Conservation (phyloP, 768 basidiomycete genomes). For the Collybia sp. region DNA sequence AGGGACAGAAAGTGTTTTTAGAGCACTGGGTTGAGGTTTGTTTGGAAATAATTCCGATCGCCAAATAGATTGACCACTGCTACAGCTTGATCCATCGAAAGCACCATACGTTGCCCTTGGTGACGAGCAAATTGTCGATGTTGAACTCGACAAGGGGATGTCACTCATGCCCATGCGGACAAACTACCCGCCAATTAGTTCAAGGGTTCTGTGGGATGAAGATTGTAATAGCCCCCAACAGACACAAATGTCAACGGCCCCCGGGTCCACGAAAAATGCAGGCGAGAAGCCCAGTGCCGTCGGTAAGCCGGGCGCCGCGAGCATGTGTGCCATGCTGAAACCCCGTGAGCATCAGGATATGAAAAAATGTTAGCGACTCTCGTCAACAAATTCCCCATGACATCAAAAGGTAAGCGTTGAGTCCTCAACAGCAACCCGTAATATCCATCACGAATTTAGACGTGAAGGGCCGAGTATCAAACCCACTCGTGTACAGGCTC, state of each 20-base stretch:
- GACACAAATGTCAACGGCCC: too few relatives aligned
- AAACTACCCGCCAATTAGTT: constrained; percentile 24
- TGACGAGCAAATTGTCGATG: constrained; percentile 48
- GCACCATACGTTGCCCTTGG: constrained; percentile 28
- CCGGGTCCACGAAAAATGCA: too few relatives aligned
- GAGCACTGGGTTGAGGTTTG: constrained; percentile 56
- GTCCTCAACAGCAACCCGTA: not conserved
- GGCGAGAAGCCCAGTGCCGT: too few relatives aligned
- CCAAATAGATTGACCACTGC: not conserved
- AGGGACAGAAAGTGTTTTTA: constrained; percentile 32
- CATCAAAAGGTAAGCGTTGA: constrained; percentile 28
- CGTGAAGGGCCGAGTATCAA: constrained; percentile 10
- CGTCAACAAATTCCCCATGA: constrained; percentile 37
- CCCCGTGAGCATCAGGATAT: constrained; percentile 15
- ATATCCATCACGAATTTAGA: constrained; percentile 14
- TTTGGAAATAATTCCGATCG: constrained; percentile 1
- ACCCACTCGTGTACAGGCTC: constrained; percentile 35
- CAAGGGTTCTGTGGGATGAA: constrained; percentile 35
- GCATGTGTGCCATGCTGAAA: too few relatives aligned
- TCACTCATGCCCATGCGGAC: constrained; percentile 27
- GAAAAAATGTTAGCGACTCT: constrained; percentile 24
- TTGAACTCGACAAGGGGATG: constrained; percentile 46
- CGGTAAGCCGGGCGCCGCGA: too few relatives aligned
- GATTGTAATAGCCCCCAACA: not conserved
- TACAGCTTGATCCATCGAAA: constrained; percentile 38